phyloP scores from a whole-genome alignment of 805 yeast species.

The Metschnikowia gruessii region DNA sequence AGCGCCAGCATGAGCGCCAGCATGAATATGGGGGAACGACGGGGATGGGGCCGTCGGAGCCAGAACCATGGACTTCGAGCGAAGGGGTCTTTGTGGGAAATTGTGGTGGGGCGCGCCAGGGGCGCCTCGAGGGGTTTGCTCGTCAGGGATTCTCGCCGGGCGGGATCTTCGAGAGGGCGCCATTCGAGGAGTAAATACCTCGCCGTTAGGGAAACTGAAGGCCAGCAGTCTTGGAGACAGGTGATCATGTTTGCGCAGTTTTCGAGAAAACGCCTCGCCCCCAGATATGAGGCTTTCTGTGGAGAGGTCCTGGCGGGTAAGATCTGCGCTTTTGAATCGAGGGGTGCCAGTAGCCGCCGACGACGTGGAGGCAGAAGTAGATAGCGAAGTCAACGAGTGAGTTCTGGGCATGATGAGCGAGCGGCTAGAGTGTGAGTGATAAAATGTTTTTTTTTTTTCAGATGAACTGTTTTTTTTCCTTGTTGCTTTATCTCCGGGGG shows the following conservation, averaged over 20 bases:
- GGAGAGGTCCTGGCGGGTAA: constrained; percentile 21
- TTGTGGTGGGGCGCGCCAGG: not conserved
- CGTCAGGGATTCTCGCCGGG: constrained; percentile 30
- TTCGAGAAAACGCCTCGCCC: constrained; percentile 40
- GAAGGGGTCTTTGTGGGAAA: constrained; percentile 4
- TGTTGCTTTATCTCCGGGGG: not conserved
- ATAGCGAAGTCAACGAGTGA: constrained; percentile 13
- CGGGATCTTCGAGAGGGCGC: constrained; percentile 39
- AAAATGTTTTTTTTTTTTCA: not conserved
- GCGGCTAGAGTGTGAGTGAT: not conserved
- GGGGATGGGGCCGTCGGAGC: not conserved
- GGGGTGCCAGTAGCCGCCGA: constrained; percentile 3
- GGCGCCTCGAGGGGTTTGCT: not conserved
- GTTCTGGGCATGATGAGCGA: constrained; percentile 12
- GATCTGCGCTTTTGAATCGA: constrained; percentile 7
- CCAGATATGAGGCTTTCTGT: constrained; percentile 39
- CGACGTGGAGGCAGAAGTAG: constrained; percentile 4
- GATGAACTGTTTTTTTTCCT: no score
- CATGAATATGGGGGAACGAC: not conserved
- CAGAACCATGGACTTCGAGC: constrained; percentile 17
- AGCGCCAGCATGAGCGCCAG: no score
- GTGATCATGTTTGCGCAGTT: constrained; percentile 29
- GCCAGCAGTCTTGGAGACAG: constrained; percentile 16
- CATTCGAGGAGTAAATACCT: constrained; percentile 47
- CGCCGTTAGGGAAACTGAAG: constrained; percentile 53